A percentile compares a stretch with the other conserved stretches of the same genome.
Conservation (phyloP, 495 filamentous ascomycete species). For the Platismatia glauca region DNA sequence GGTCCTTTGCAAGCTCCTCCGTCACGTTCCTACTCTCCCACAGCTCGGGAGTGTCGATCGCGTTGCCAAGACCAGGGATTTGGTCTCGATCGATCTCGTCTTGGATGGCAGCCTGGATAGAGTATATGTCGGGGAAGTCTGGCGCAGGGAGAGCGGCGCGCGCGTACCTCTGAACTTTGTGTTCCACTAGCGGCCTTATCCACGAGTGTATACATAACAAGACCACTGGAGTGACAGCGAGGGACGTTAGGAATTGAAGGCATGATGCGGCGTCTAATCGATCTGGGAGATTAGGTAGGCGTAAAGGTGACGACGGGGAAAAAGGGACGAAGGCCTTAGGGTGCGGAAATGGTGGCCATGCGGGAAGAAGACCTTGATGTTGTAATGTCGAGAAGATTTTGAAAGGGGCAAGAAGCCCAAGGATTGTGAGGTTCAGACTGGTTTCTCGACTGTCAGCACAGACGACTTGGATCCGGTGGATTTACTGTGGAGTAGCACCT, state of each 20-base stretch:
- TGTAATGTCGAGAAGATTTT: conserved; percentile 45
- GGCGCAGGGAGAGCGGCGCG: conserved; percentile 40
- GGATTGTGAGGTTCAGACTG: conserved; percentile 21
- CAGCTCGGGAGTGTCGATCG: not conserved
- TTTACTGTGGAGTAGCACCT: not conserved
- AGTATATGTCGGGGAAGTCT: conserved; percentile 36
- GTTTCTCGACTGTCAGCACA: not conserved
- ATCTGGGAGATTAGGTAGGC: conserved; percentile 28
- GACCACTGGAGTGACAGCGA: conserved; percentile 31
- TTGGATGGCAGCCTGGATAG: conserved; percentile 38
- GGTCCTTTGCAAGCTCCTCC: conserved; percentile 16
- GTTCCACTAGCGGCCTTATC: conserved; percentile 36
- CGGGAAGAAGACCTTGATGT: conserved; percentile 35
- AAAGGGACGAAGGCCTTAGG: conserved; percentile 34
- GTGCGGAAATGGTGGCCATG: conserved; percentile 22
- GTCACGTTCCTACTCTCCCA: not conserved
- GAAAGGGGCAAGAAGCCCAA: conserved; percentile 37
- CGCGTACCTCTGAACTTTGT: conserved; percentile 37
- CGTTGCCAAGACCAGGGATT: conserved; percentile 17
- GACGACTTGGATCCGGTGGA: not conserved
- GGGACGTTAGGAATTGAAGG: conserved; percentile 21
- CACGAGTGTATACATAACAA: conserved; percentile 33
- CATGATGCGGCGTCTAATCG: not conserved
- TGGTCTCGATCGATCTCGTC: conserved; percentile 32
- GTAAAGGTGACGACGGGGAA: conserved; percentile 30